Conservation (phyloP, 495 filamentous ascomycete genomes). For the Amniculicola lignicola region DNA sequence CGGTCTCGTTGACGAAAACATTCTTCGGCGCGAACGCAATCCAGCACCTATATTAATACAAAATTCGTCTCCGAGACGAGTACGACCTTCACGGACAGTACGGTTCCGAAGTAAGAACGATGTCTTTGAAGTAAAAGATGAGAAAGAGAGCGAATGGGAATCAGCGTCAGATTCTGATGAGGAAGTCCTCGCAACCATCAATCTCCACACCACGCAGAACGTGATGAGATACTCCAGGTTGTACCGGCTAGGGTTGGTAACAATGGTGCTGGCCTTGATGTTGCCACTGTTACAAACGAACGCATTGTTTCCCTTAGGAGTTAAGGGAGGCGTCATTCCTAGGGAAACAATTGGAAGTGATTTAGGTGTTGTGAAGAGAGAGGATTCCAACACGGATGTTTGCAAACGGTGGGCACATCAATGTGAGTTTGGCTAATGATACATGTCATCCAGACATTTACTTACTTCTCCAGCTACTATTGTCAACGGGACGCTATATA, state of each 20-base stretch:
- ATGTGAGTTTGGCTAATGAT: slow-evolving; percentile 43
- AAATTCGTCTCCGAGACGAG: not conserved
- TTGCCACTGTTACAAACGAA: slow-evolving; percentile 34
- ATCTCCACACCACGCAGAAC: slow-evolving; percentile 1
- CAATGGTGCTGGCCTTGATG: slow-evolving; percentile 31
- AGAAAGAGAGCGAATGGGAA: slow-evolving; percentile 18
- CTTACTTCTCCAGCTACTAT: slow-evolving; percentile 42
- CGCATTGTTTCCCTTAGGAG: slow-evolving; percentile 29
- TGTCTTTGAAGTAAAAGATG: slow-evolving; percentile 28
- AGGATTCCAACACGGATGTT: slow-evolving; percentile 47
- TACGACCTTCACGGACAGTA: slow-evolving; percentile 27
- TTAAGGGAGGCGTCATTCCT: slow-evolving; percentile 36
- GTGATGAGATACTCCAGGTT: slow-evolving; percentile 14
- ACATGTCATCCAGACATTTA: not conserved
- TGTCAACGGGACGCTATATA: slow-evolving; percentile 69
- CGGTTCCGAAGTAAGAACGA: slow-evolving; percentile 36
- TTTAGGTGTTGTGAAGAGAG: slow-evolving; percentile 26
- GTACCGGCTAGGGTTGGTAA: slow-evolving; percentile 30
- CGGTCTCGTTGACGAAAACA: slow-evolving; percentile 24
- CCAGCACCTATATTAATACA: slow-evolving; percentile 11
- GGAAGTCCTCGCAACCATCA: not conserved
- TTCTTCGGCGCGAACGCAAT: slow-evolving; percentile 15
- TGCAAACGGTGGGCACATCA: slow-evolving; percentile 70
- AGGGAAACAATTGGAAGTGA: slow-evolving; percentile 4
- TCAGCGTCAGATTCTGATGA: slow-evolving; percentile 5